A percentile compares a stretch with the other conserved stretches of the same genome.
Evolutionary conservation across 352 stramenopile genomes (phyloP).

Genomic region (Globisporangium nunn): DNA sequence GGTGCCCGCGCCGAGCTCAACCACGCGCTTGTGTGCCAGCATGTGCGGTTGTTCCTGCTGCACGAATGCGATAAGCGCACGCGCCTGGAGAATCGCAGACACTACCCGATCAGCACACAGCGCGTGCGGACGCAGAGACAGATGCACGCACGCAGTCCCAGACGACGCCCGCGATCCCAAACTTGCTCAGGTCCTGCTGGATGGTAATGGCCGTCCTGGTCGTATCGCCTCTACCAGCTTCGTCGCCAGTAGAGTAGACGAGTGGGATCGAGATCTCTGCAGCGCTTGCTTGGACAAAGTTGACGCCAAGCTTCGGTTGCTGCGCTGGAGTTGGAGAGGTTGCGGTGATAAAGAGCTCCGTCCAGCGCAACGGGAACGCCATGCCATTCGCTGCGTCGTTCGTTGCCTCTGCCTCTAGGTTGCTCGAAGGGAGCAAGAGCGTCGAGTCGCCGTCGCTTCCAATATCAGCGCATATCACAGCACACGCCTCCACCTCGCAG

Average conservation of each 20-base stretch:
- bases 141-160: conserved; percentile 58
- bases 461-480: too few relatives aligned
- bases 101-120: not conserved
- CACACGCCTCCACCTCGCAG: too few relatives aligned
- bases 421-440: too few relatives aligned
- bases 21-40: conserved; percentile 21
- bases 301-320: conserved; percentile 35
- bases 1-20: conserved; percentile 54
- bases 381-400: not conserved
- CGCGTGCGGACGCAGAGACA: not conserved
- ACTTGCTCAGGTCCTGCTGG: conserved; percentile 32
- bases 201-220: conserved; percentile 15
- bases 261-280: conserved; percentile 21
- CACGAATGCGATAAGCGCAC: conserved; percentile 37
- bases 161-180: conserved; percentile 62
- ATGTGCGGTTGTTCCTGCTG: conserved; percentile 20
- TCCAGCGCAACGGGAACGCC: conserved; percentile 16
- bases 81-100: conserved; percentile 20
- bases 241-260: not conserved
- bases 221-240: not conserved
- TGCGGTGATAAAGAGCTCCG: conserved; percentile 20
- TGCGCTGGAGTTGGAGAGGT: not conserved
- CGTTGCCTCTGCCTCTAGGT: too few relatives aligned
- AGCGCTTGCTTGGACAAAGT: conserved; percentile 53
- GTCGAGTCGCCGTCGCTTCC: too few relatives aligned